Conservation (phyloP, 225 moss, liverwort and hornwort genomes). For the Bryoerythrophyllum caledonicum region DNA sequence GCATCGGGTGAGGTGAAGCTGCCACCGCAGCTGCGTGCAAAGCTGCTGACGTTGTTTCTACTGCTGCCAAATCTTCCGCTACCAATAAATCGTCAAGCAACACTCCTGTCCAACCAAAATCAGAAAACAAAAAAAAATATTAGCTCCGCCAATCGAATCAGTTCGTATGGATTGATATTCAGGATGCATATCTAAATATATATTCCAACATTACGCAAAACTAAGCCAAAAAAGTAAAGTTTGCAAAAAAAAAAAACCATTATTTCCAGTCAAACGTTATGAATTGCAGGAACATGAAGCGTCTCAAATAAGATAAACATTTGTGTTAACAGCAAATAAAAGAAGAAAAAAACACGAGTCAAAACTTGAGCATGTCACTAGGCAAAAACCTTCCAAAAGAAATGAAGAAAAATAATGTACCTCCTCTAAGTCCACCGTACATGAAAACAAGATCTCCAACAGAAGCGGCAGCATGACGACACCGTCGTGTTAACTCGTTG, state of each 20-base stretch:
- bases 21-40: slow-evolving; percentile 48
- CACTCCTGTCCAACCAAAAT: slow-evolving; percentile 54
- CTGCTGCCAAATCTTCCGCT: slow-evolving; percentile 71
- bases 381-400: not conserved
- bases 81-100: slow-evolving; percentile 78
- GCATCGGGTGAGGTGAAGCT: slow-evolving; percentile 28
- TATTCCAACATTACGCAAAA: slow-evolving; percentile 3
- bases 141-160: not conserved
- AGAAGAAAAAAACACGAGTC: not conserved
- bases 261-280: no score
- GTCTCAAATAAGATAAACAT: not conserved
- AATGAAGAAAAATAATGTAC: slow-evolving; percentile 20
- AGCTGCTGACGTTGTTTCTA: slow-evolving; percentile 56
- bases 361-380: not conserved
- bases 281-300: not conserved
- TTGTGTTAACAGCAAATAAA: not conserved
- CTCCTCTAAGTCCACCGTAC: slow-evolving; percentile 74
- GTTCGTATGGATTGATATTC: not conserved
- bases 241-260: not conserved
- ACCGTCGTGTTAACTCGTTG: slow-evolving; percentile 66
- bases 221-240: not conserved
- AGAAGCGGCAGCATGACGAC: slow-evolving; percentile 68
- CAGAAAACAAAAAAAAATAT: not conserved
- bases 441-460: slow-evolving; percentile 65
- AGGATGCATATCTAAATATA: not conserved